These are phyloP conservation scores for Escovopsis sp. DNA, from an alignment of 2,329 filamentous ascomycete species.

Conservation along the genomic window DNA sequence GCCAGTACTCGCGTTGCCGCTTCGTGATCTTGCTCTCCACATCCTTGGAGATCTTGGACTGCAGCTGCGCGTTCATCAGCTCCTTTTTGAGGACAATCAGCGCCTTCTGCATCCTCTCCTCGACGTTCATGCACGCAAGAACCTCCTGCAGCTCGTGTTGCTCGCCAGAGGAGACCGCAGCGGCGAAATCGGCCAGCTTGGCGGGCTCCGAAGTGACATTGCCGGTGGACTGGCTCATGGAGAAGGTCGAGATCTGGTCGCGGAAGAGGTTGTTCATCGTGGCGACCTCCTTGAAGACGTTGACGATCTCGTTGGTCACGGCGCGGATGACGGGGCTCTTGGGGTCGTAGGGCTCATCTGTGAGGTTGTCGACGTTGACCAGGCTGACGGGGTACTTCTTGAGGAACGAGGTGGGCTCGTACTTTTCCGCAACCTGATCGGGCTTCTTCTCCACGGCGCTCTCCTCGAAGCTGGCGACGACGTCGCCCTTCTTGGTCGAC, in stretches of 20 bases:
- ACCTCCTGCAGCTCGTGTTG: constrained; percentile 87
- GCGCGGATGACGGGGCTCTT: constrained; percentile 82
- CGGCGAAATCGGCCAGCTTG: constrained; percentile 92
- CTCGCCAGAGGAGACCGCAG: constrained; percentile 89
- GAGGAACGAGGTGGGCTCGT: constrained; percentile 83
- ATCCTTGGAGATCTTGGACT: constrained; percentile 95
- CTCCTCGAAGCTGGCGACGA: constrained; percentile 96
- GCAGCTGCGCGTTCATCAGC: constrained; percentile 92
- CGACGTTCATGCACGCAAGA: constrained; percentile 74
- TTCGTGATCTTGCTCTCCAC: constrained; percentile 97
- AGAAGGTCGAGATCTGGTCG: constrained; percentile 94
- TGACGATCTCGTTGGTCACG: constrained; percentile 93
- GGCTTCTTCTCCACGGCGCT: constrained; percentile 46
- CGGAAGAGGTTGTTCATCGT: constrained; percentile 88
- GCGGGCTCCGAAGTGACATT: constrained; percentile 92
- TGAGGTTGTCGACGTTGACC: constrained; percentile 87
- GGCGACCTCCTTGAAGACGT: constrained; percentile 95
- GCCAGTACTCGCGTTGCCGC: constrained; percentile 91
- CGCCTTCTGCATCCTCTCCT: constrained; percentile 83
- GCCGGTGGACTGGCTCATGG: constrained; percentile 84
- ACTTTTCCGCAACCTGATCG: constrained; percentile 38
- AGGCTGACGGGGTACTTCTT: constrained; percentile 85
- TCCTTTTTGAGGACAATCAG: constrained; percentile 92
- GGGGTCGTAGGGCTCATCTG: constrained; percentile 77
- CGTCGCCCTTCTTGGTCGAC: constrained; percentile 70